Evolutionary conservation across 257 asterid species (phyloP), one percentile per base, ranked within the genome.

Genomic region (Ocimum tenuiflorum): DNA sequence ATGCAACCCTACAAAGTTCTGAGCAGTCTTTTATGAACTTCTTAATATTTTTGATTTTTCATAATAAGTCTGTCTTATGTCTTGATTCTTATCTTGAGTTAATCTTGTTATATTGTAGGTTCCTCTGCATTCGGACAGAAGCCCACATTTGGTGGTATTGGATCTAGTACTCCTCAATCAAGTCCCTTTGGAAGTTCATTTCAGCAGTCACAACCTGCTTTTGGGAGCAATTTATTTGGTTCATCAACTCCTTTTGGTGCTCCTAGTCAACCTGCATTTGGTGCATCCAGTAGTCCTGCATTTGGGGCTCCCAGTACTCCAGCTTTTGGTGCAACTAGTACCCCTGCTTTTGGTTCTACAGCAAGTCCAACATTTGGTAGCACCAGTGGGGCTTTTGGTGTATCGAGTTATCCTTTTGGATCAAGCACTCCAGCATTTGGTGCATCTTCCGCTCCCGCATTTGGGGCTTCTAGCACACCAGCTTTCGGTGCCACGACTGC

Each of bases 181-280:
- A 84, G 95, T 72, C 96, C 99, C 10, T 89, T 92, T 63, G 99
- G 99, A 70, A 75, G 86, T 75, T 81, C 95, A 13, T 81, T 87
- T 75, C 99, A 84, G 69, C 99, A 89, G 78, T 80, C 99, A 47
- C 99, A 92, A 68, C 97, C 95, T 17, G 95, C 99, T 52, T 90
- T 88, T 77, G 96, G 96, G 65, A 86, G 85, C 85, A 88, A 64
- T 78, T 60, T 82, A 69, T 92, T 92, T 73, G 95, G 96, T 66
- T 80, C 98, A 18, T 73, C 91, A 15, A 45, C 88, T 10, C 89
- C 90, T 41, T 85, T 86, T 72, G 83, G 87, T 50, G 79, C 87
- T 6, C 81, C 81, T 51, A 88, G 89, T 79, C 97, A 91, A 77
- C 82, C 96, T 58, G 79, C 94, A 18, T 92, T 92, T 83, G 96